Evolutionary conservation across 768 basidiomycete species (phyloP), one percentile per base, ranked within the genome.

Genomic region (Terana coerulea): DNA sequence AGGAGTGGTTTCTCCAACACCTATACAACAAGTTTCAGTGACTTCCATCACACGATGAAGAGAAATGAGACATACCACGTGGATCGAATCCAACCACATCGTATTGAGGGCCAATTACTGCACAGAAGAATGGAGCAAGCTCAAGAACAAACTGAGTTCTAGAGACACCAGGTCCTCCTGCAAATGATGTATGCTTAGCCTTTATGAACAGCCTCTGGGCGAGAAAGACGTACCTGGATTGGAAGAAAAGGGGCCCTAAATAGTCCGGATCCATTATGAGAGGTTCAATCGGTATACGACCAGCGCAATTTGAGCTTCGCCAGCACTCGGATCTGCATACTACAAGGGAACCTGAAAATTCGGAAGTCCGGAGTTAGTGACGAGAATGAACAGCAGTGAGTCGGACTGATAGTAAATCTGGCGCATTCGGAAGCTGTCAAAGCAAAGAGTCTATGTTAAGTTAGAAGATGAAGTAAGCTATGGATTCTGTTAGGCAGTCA

Each of bases 21-120:
- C 53, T 49, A 26, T 42, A 34, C 59, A 5, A 57, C 61, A 5
- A 64, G 62, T 60, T 55, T 57, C 60, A 15, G 37, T 5, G 22
- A 31, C n/a, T 7, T 14, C 8, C 5, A 12, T 31, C 10, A 6
- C 24, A 29, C 8, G 21, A 12, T 31, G 19, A 25, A 15, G 19
- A 25, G 26, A 8, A 8, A 43, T 10, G 2, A 5, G 39, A 30
- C 29, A 66, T 63, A 1, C 68, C 68, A 42, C 67, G 55, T 1
- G 64, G 66, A 52, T 67, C 67, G 54, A 66, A 67, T 8, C 66
- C 63, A n/a, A 64, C 51, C 31, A 64, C 56, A 41, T 64, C 63
- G 25, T 56, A 64, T 15, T 67, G 55, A 40, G 60, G 49, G 1
- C 67, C 65, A 31, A 68, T 52, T 26, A 64, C 26, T 8, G 57